Evolutionary conservation across 1,284 basidiomycete genomes (phyloP), one percentile per base, ranked within the genome.

Genomic region (Hypsizygus ulmarius): DNA sequence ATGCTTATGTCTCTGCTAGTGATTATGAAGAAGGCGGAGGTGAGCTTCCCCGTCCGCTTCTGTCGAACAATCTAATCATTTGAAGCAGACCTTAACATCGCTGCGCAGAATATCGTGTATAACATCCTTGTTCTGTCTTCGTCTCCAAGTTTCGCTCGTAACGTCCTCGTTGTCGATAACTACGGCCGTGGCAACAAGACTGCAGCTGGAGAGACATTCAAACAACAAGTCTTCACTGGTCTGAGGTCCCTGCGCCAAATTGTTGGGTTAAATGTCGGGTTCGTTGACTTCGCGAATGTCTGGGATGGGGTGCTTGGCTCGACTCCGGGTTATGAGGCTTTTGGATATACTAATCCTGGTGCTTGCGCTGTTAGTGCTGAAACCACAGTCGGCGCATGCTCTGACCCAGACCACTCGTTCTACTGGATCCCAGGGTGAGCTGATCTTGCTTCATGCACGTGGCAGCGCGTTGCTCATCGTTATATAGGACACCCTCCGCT

Each of bases 371-470:
- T 55, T 35, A 63, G 55, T 32, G 53, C 50, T 10, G 54, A 50
- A 12, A 68, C 68, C 5, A 70, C 64, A 2, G 49, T 54, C 3
- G 63, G 56, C 0, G 55, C 52, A 10, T 78, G 75, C 40, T 38
- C 52, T 21, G 75, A 79, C 50, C 75, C 78, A 3, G 71, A 72
- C 32, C 72, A 71, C 50, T 67, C 66, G 16, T 77, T 79, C 53
- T 77, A 78, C 51, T 81, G 77, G 70, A 69, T 78, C 12, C 59
- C 64, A 16, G 71, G 69, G 78, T 77, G 50, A 57, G 73, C 16
- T 21, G 29, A 32, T 18, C 19, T 8, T 32, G 15, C 33, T 18
- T 33, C 18, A 36, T 28, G 25, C 21, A 28, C 9, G 29, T 25
- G n/a, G 34, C 37, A 25, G 18, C n/a, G 12, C 44, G 8, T 46